Evolutionary conservation across 1,139 yeast genomes (phyloP).

Genomic region (Pichia sp.): DNA sequence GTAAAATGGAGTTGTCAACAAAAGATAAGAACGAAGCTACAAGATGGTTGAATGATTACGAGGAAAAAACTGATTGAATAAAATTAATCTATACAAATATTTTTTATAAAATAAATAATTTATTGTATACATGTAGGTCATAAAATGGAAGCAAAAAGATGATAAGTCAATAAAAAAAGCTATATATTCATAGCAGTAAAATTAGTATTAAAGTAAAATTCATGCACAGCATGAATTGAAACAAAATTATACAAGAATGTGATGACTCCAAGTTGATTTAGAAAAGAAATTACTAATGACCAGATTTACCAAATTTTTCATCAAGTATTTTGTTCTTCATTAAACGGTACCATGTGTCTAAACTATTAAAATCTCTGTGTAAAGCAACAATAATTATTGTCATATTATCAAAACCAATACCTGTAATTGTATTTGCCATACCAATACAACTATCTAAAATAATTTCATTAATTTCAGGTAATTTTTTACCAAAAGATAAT

Average conservation of each 20-base stretch:
- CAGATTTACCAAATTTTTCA: slow-evolving; percentile 36
- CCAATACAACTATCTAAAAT: slow-evolving; percentile 60
- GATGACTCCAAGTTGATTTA: not conserved
- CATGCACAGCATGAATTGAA: slow-evolving; percentile 1
- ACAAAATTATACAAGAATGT: not conserved
- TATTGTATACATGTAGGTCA: not conserved
- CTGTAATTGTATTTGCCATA: slow-evolving; percentile 70
- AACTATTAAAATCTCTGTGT: slow-evolving; percentile 8
- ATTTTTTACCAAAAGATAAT: slow-evolving; percentile 48
- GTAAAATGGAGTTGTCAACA: slow-evolving; percentile 1
- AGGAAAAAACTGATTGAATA: not conserved
- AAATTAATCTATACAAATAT: too few relatives aligned
- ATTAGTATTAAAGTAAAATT: not conserved
- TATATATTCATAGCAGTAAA: too few relatives aligned
- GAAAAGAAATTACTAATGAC: slow-evolving; percentile 9
- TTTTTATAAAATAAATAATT: too few relatives aligned
- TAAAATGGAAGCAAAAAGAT: too few relatives aligned
- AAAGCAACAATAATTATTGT: slow-evolving; percentile 60
- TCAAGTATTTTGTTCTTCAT: slow-evolving; percentile 45
- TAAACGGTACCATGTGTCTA: slow-evolving; percentile 53
- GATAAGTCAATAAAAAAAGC: too few relatives aligned
- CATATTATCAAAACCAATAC: slow-evolving; percentile 80
- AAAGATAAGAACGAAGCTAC: slow-evolving; percentile 1
- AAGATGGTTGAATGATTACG: slow-evolving; percentile 8
- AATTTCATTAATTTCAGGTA: slow-evolving; percentile 53